These are phyloP conservation scores for Solanum aculeatissimum DNA, from an alignment of 305 asterid species.

Conservation along the genomic window DNA sequence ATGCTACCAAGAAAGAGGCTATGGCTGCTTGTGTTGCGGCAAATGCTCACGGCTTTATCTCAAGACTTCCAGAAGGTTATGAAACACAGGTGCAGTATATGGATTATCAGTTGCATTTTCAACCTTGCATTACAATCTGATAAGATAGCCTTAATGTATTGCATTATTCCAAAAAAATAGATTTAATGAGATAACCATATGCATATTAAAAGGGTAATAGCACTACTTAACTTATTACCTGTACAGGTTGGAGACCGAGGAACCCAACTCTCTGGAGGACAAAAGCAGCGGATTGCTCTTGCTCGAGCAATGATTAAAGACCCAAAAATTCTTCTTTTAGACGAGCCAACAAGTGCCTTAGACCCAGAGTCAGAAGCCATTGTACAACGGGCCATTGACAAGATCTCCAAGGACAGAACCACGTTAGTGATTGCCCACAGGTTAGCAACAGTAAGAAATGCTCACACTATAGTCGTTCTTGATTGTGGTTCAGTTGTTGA, in stretches of 20 bases:
- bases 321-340: slow-evolving; percentile 59
- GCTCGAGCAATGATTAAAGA: slow-evolving; percentile 84
- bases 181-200: not conserved
- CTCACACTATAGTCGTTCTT: slow-evolving; percentile 54
- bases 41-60: slow-evolving; percentile 61
- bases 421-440: slow-evolving; percentile 69
- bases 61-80: slow-evolving; percentile 60
- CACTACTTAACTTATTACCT: not conserved
- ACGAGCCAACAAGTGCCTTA: slow-evolving; percentile 82
- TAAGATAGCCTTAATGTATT: not conserved
- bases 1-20: slow-evolving; percentile 64
- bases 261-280: slow-evolving; percentile 77
- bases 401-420: slow-evolving; percentile 56
- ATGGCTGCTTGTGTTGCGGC: slow-evolving; percentile 55
- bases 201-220: not conserved
- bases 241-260: slow-evolving; percentile 76
- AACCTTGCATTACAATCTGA: not conserved
- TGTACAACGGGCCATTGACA: slow-evolving; percentile 74
- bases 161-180: not conserved
- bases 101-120: not conserved
- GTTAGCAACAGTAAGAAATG: slow-evolving; percentile 65
- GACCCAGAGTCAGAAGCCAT: slow-evolving; percentile 57
- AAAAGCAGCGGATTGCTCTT: slow-evolving; percentile 69
- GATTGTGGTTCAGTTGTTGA: slow-evolving; percentile 55
- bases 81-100: slow-evolving; percentile 44